Conservation (phyloP, 2,329 filamentous ascomycete genomes). For the Onygenales sp. region DNA sequence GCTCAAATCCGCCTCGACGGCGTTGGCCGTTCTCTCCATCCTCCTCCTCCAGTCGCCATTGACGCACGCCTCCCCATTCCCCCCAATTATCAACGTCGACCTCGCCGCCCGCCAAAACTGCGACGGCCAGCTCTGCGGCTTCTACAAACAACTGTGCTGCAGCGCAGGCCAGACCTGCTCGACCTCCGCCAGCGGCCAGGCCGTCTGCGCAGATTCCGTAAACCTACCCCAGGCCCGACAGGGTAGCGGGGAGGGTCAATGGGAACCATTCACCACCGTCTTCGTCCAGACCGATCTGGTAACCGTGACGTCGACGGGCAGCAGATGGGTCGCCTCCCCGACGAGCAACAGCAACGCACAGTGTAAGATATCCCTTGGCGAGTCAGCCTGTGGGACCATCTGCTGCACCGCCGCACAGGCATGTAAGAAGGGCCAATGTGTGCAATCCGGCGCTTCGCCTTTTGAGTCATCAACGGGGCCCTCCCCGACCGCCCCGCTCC, state of each 20-base stretch:
- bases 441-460: conserved; percentile 30
- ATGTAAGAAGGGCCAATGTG: conserved; percentile 31
- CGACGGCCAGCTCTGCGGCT: conserved; percentile 41
- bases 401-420: conserved; percentile 37
- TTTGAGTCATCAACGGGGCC: conserved; percentile 25
- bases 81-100: conserved; percentile 11
- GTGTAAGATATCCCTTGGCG: conserved; percentile 40
- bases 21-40: conserved; percentile 16
- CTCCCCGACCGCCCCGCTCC: conserved; percentile 30
- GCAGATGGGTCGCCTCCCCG: conserved; percentile 25
- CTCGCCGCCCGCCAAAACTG: conserved; percentile 29
- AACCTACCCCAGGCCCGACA: conserved; percentile 3
- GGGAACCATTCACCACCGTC: conserved; percentile 49
- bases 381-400: conserved; percentile 33
- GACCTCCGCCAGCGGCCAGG: conserved; percentile 41
- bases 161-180: conserved; percentile 35
- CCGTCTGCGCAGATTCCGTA: conserved; percentile 32
- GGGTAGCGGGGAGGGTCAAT: conserved; percentile 31
- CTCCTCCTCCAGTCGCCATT: conserved; percentile 15
- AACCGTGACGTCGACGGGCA: conserved; percentile 47
- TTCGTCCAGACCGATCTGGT: conserved; percentile 45
- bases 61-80: conserved; percentile 23
- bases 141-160: conserved; percentile 43
- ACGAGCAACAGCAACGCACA: conserved; percentile 19
- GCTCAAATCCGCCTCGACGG: background rate